Conservation (phyloP, 441 rosid species). For the Pelargonium citronellum region DNA sequence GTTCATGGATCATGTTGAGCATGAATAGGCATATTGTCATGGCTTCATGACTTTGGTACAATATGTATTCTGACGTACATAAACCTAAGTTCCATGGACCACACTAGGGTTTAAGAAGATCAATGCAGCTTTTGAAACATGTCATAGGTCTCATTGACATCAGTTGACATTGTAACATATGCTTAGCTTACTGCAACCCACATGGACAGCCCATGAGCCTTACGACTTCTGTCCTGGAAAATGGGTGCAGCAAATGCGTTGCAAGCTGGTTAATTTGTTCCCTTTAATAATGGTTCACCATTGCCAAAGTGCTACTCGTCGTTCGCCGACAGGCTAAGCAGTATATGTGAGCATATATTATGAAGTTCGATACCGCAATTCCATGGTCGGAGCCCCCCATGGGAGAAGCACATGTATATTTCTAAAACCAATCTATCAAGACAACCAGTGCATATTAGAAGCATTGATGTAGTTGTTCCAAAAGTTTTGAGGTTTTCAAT, state of each 20-base stretch:
- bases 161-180: constrained; percentile 14
- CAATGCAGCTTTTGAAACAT: constrained; percentile 28
- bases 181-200: constrained; percentile 36
- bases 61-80: constrained; percentile 8
- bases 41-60: background rate
- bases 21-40: constrained; percentile 4
- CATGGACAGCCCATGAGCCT: constrained; percentile 40
- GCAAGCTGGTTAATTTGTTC: constrained; percentile 24
- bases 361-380: constrained; percentile 50
- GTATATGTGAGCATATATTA: constrained; percentile 24
- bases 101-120: constrained; percentile 20
- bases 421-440: constrained; percentile 27
- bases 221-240: constrained; percentile 36
- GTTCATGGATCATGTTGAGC: background rate
- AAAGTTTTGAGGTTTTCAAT: constrained; percentile 24
- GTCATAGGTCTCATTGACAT: constrained; percentile 20
- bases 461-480: constrained; percentile 32
- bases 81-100: constrained; percentile 19
- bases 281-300: constrained; percentile 26
- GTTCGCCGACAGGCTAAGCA: constrained; percentile 27
- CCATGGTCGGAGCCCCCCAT: constrained; percentile 43
- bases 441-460: constrained; percentile 22
- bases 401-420: constrained; percentile 30
- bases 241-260: constrained; percentile 36
- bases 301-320: constrained; percentile 35